Evolutionary conservation across 257 asterid genomes (phyloP).

Genomic region (Lantana camara): DNA sequence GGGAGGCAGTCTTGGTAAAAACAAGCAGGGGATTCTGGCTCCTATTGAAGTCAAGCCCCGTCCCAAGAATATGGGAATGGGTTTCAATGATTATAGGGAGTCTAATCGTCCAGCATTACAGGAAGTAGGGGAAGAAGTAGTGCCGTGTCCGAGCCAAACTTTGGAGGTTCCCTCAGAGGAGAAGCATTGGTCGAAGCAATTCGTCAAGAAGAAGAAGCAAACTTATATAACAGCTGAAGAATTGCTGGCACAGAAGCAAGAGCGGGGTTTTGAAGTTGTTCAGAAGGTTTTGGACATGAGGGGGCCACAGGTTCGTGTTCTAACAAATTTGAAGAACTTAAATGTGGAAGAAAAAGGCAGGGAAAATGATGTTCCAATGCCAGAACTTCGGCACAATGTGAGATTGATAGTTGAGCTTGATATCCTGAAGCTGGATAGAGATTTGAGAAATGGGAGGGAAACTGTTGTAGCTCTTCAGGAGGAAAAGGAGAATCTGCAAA

Average conservation of each 20-base stretch:
- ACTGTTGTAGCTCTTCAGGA: slow-evolving; percentile 75
- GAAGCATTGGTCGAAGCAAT: slow-evolving; percentile 81
- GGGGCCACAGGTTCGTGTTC: slow-evolving; percentile 91
- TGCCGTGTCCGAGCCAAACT: slow-evolving; percentile 45
- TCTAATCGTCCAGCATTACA: slow-evolving; percentile 43
- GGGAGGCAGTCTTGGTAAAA: slow-evolving; percentile 95
- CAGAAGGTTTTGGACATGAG: slow-evolving; percentile 98
- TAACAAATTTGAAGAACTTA: slow-evolving; percentile 84
- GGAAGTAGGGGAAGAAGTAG: slow-evolving; percentile 48
- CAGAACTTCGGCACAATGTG: slow-evolving; percentile 89
- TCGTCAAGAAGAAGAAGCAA: slow-evolving; percentile 57
- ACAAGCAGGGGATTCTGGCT: slow-evolving; percentile 76
- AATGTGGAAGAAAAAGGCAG: slow-evolving; percentile 77
- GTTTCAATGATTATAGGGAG: slow-evolving; percentile 80
- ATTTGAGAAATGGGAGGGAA: slow-evolving; percentile 87
- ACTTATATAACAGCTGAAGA: slow-evolving; percentile 68
- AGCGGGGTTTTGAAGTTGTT: slow-evolving; percentile 75
- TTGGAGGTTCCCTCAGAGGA: slow-evolving; percentile 50
- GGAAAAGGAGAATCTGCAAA: slow-evolving; percentile 78
- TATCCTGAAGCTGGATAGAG: slow-evolving; percentile 76
- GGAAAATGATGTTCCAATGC: slow-evolving; percentile 84
- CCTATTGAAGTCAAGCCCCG: slow-evolving; percentile 80
- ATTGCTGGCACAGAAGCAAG: slow-evolving; percentile 74
- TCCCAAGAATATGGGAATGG: slow-evolving; percentile 93
- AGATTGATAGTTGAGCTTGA: slow-evolving; percentile 76